phyloP scores from a whole-genome alignment of 139 green algal species.

The Chlorella vulgaris region DNA sequence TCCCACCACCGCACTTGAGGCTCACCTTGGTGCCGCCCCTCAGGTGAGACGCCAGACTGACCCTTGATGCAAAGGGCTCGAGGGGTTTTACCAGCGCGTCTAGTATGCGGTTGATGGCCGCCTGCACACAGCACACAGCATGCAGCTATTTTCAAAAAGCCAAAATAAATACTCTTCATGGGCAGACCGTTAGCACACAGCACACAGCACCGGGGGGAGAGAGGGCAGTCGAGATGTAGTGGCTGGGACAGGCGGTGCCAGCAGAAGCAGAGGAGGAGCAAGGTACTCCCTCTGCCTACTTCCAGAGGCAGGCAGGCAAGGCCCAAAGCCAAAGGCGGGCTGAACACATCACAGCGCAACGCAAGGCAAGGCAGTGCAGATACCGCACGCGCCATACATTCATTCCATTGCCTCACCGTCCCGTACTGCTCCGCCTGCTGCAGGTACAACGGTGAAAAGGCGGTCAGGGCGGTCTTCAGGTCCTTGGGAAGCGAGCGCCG shows the following conservation, averaged over 20 bases:
- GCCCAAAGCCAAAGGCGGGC: too few species aligned
- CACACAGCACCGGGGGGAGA: too few species aligned
- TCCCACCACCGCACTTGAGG: too few species aligned
- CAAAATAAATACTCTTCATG: too few species aligned
- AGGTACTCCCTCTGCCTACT: too few species aligned
- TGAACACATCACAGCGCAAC: too few species aligned
- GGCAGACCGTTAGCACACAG: too few species aligned
- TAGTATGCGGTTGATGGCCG: conserved; percentile 21
- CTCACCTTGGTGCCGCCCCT: conserved; percentile 10
- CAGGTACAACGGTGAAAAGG: not conserved
- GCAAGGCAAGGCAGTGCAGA: not conserved
- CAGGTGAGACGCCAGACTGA: conserved; percentile 32
- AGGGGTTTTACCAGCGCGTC: conserved; percentile 33
- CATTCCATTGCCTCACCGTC: too few species aligned
- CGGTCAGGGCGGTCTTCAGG: not conserved
- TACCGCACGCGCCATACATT: not conserved
- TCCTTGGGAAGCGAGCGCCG: conserved; percentile 8
- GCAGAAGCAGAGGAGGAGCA: not conserved
- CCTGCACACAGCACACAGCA: not conserved
- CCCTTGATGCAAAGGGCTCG: conserved; percentile 37
- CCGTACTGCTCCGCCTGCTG: not conserved
- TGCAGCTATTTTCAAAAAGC: too few species aligned
- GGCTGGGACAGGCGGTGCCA: not conserved
- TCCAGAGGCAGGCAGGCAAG: too few species aligned
- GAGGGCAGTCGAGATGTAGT: too few species aligned